Conservation (phyloP, 2,329 filamentous ascomycete species). For the Calonectria pseudoturangicola region DNA sequence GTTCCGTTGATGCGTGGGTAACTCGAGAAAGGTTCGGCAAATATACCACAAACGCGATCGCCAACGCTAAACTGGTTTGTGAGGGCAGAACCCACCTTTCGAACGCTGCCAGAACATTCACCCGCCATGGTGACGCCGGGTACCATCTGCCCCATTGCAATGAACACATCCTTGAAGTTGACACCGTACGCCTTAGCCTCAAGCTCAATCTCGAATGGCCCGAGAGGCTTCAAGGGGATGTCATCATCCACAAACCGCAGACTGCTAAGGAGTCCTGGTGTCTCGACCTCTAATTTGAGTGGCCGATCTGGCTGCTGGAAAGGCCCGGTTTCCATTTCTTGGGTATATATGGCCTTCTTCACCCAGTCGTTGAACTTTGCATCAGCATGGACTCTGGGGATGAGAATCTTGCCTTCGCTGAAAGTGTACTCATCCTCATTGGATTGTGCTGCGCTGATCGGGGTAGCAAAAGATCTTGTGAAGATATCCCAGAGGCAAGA, state of each 20-base stretch:
- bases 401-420: constrained; percentile 37
- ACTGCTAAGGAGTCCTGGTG: constrained; percentile 40
- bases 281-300: constrained; percentile 41
- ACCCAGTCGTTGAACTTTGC: constrained; percentile 37
- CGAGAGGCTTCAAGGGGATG: constrained; percentile 27
- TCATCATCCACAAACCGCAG: constrained; percentile 43
- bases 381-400: constrained; percentile 40
- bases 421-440: constrained; percentile 41
- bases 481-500: constrained; percentile 27
- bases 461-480: constrained; percentile 35
- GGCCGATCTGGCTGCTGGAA: constrained; percentile 38
- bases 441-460: constrained; percentile 3
- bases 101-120: constrained; percentile 59
- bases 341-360: constrained; percentile 25
- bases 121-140: constrained; percentile 55
- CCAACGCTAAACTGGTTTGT: constrained; percentile 53
- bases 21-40: constrained; percentile 44
- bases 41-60: constrained; percentile 51
- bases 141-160: constrained; percentile 59
- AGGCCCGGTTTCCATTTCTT: constrained; percentile 26
- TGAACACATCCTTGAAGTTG: constrained; percentile 61
- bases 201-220: constrained; percentile 24
- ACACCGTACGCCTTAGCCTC: constrained; percentile 47
- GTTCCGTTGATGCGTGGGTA: constrained; percentile 39
- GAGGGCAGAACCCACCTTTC: constrained; percentile 55